Percentiles rank a stretch among this genome's conserved stretches.
These are phyloP conservation scores for Nothopassalora personata DNA, from an alignment of 2,329 filamentous ascomycete genomes.

Conservation along the genomic window DNA sequence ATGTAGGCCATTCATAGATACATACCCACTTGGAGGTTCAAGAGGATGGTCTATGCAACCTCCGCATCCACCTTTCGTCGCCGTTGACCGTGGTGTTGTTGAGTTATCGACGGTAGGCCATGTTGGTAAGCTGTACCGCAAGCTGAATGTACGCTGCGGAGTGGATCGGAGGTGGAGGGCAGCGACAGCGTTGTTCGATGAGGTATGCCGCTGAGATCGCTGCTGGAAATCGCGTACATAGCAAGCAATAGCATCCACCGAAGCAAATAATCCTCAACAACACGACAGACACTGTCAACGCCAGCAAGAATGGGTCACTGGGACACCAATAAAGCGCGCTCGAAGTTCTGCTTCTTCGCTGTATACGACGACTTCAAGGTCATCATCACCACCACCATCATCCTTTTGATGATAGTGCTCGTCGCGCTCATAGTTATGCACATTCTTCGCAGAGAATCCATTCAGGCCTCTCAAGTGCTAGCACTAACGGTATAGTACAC, in stretches of 20 bases:
- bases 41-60: conserved; percentile 2
- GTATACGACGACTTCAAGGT: background rate
- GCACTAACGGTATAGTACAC: background rate
- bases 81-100: background rate
- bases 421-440: background rate
- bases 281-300: background rate
- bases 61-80: conserved; percentile 2
- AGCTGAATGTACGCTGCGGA: background rate
- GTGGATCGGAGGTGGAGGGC: background rate
- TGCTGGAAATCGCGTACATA: background rate
- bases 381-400: background rate
- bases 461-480: background rate
- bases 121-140: conserved; percentile 4
- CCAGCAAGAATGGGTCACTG: background rate
- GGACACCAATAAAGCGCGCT: background rate
- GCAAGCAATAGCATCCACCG: background rate
- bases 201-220: background rate
- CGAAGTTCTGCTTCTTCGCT: background rate
- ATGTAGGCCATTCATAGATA: conserved; percentile 1
- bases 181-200: background rate
- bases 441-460: background rate
- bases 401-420: background rate
- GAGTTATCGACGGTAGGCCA: conserved; percentile 1
- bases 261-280: background rate
- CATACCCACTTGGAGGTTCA: conserved; percentile 1